These are phyloP conservation scores for Eucalyptus tenuipes DNA, from an alignment of 345 rosid genomes.

Conservation along the genomic window DNA sequence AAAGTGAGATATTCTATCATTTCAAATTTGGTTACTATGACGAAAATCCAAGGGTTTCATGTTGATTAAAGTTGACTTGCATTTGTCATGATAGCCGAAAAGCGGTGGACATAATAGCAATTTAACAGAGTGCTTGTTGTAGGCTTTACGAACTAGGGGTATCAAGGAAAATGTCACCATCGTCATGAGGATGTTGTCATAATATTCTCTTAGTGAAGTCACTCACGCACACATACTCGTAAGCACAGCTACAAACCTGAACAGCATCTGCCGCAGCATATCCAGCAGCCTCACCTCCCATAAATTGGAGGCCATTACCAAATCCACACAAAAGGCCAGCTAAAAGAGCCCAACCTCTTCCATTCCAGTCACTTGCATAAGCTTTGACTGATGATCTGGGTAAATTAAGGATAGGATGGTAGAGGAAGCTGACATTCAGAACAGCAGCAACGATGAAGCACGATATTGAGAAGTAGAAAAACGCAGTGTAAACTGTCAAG, in stretches of 20 bases:
- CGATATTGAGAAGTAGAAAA: slow-evolving; percentile 75
- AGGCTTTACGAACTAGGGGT: background rate
- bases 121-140: background rate
- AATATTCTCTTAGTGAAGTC: background rate
- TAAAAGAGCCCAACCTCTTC: slow-evolving; percentile 72
- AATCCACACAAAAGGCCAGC: slow-evolving; percentile 84
- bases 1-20: background rate
- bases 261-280: slow-evolving; percentile 90
- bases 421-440: slow-evolving; percentile 50
- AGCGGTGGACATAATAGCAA: background rate
- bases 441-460: slow-evolving; percentile 41
- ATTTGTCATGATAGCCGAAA: background rate
- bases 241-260: slow-evolving; percentile 24
- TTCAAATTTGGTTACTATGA: background rate
- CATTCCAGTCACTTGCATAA: slow-evolving; percentile 58
- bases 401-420: slow-evolving; percentile 38
- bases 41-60: background rate
- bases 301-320: slow-evolving; percentile 77
- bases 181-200: background rate
- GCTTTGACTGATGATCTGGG: slow-evolving; percentile 56
- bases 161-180: background rate
- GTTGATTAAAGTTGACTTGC: background rate
- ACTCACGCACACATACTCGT: background rate
- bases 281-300: slow-evolving; percentile 90
- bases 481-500: slow-evolving; percentile 62